Evolutionary conservation across 257 asterid genomes (phyloP), one percentile per base, ranked within the genome.

Genomic region (Euphrasia confusa): DNA sequence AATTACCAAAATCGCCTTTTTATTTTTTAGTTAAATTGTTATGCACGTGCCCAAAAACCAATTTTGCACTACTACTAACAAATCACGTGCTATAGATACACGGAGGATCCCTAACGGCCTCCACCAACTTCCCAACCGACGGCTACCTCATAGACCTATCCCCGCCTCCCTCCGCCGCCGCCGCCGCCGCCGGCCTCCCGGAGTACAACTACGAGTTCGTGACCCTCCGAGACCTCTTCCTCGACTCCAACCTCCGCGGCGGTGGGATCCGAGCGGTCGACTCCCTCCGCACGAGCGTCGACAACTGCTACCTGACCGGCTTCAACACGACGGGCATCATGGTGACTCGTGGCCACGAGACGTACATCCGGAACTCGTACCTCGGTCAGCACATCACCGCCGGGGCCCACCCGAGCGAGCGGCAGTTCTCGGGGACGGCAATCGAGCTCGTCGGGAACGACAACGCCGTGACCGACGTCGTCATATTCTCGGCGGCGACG

Each of bases 321-420:
- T 92, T 92, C 49, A 79, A 74, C 44, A 84, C 97, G 3, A 74
- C 83, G 17, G 98, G 95, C 17, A 81, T 92, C 64, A 2, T 71
- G 1, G 97, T 77, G 58, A 66, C 73, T 67, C 83, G 82, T 33
- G 95, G 98, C 5, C 97, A 88, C 18, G 95, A 91, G 44, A 84
- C 98, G 10, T 91, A 81, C 71, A 86, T 91, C 35, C 72, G 93
- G 4, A 74, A 77, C 81, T 64, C 93, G 39, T 84, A 81, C 64
- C 80, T 91, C n/a, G 98, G 98, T 62, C 94, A 91, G 44, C 85
- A 70, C 45, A 80, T 84, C 61, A 91, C 97, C 3, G 95, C 97
- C 26, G 98, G 98, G 8, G 88, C 82, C 0, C 95, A 91, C 62
- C 75, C 77, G 0, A 65, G 40, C 0, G 98, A 91, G 68, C 66